These are phyloP conservation scores for Aspergillus flavus DNA, from an alignment of 2,329 filamentous ascomycete species.

Conservation along the genomic window DNA sequence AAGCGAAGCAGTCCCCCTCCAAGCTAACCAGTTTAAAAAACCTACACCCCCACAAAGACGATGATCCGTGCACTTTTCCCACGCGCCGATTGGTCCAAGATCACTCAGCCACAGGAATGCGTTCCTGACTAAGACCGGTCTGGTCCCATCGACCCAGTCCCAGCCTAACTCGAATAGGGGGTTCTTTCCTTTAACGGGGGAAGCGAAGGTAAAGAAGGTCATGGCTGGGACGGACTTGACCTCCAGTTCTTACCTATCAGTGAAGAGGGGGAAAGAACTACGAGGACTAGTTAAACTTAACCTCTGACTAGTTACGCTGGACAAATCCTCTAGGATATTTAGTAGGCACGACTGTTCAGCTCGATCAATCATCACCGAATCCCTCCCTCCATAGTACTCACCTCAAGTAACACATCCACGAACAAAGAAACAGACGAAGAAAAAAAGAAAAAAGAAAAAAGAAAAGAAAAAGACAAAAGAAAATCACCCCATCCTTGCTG, in stretches of 20 bases:
- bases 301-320: neutral
- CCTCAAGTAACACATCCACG: neutral
- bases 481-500: neutral
- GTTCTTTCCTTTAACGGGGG: neutral
- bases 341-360: neutral
- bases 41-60: neutral
- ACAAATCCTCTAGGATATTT: neutral
- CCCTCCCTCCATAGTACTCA: neutral
- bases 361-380: neutral
- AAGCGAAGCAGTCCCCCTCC: neutral
- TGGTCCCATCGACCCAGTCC: neutral
- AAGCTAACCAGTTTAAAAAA: neutral
- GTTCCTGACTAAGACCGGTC: neutral
- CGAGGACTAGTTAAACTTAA: slow-evolving; percentile 1
- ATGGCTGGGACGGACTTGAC: neutral
- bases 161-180: slow-evolving; percentile 1
- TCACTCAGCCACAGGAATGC: slow-evolving; percentile 1
- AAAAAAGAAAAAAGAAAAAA: neutral
- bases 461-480: neutral
- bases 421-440: neutral
- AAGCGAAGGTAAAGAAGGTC: neutral
- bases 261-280: neutral
- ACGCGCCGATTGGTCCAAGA: neutral
- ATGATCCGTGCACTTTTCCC: slow-evolving; percentile 4
- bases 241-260: neutral